Percentiles rank a stretch among this genome's conserved stretches.
These are phyloP conservation scores for Pycnococcus provasolii DNA, from an alignment of 139 green algal species.

Conservation along the genomic window DNA sequence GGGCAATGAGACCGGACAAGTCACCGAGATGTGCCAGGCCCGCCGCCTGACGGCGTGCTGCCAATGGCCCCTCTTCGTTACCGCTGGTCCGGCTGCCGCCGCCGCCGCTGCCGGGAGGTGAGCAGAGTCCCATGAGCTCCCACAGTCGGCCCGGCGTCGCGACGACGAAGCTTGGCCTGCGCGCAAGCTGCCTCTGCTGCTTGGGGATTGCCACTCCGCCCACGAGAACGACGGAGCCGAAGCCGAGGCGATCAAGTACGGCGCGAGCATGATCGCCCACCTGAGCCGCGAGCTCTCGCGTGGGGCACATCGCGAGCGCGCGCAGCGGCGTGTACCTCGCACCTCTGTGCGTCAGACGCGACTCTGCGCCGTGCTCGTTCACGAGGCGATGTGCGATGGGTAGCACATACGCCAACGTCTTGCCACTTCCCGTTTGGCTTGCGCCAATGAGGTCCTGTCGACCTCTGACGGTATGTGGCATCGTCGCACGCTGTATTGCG, in stretches of 20 bases:
- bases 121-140: slow-evolving; percentile 64
- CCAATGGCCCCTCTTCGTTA: background rate
- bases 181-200: slow-evolving; percentile 66
- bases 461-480: slow-evolving; percentile 56
- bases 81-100: too few relatives aligned
- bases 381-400: slow-evolving; percentile 77
- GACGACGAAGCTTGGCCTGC: slow-evolving; percentile 63
- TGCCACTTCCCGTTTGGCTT: slow-evolving; percentile 92
- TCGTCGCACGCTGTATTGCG: slow-evolving; percentile 59
- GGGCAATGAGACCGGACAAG: slow-evolving; percentile 54
- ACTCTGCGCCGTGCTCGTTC: slow-evolving; percentile 6
- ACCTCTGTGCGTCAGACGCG: background rate
- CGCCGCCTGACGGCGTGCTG: background rate
- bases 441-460: slow-evolving; percentile 81
- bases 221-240: slow-evolving; percentile 72
- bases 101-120: too few relatives aligned
- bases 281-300: slow-evolving; percentile 77
- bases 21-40: slow-evolving; percentile 45
- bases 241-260: slow-evolving; percentile 39
- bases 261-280: slow-evolving; percentile 47
- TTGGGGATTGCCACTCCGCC: slow-evolving; percentile 75
- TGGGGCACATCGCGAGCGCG: slow-evolving; percentile 70
- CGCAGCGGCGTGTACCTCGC: slow-evolving; percentile 14
- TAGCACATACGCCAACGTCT: slow-evolving; percentile 93
- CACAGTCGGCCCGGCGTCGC: slow-evolving; percentile 89